Conservation (phyloP, 2,329 filamentous ascomycete genomes). For the Phaeophleospora eucalypticola region DNA sequence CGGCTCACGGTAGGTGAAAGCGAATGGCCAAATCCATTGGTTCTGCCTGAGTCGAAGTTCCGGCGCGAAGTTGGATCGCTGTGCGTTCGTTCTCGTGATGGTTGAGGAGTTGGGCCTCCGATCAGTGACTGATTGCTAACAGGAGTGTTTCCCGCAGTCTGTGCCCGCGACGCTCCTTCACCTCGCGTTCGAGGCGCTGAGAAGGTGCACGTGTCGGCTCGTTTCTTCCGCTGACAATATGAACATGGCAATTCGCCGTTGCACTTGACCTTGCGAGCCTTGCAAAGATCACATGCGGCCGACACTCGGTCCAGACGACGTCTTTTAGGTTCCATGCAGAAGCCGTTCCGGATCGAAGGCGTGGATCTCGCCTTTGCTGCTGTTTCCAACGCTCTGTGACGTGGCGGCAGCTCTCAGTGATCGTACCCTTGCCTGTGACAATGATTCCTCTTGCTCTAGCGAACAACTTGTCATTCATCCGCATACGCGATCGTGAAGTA, state of each 20-base stretch:
- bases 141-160: constrained; percentile 32
- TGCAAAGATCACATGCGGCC: constrained; percentile 45
- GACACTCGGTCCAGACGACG: constrained; percentile 24
- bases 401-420: too few relatives aligned
- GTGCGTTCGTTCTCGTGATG: constrained; percentile 6
- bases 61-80: constrained; percentile 2
- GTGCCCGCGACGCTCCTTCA: constrained; percentile 10
- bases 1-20: constrained; percentile 19
- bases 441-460: too few relatives aligned
- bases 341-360: too few relatives aligned
- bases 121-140: constrained; percentile 2
- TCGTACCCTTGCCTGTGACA: too few relatives aligned
- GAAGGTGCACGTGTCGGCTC: constrained; percentile 39
- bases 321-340: too few relatives aligned
- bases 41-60: neutral
- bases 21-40: constrained; percentile 10
- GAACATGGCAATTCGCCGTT: constrained; percentile 49
- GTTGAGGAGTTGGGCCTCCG: neutral
- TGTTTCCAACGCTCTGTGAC: too few relatives aligned
- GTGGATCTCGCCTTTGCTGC: too few relatives aligned
- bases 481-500: too few relatives aligned
- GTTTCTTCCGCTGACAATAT: constrained; percentile 44
- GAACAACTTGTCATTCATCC: too few relatives aligned
- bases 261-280: constrained; percentile 50
- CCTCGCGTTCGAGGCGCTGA: constrained; percentile 38